Conservation (phyloP, 495 filamentous ascomycete species). For the Sporormia fimetaria region DNA sequence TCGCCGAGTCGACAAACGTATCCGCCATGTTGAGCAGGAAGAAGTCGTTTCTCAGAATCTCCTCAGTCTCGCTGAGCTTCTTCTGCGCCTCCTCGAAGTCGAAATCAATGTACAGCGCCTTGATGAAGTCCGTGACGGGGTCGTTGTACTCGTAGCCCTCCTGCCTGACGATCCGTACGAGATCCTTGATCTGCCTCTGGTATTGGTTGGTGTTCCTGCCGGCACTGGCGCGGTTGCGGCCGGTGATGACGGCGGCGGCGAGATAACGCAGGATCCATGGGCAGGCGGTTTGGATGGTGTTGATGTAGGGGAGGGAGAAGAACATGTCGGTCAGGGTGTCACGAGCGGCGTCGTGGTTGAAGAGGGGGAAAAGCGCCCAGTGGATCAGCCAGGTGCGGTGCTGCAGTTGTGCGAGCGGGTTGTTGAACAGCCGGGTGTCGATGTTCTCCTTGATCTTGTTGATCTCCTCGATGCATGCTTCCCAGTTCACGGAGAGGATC, state of each 20-base stretch:
- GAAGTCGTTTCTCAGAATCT: constrained; percentile 86
- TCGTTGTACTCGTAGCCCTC: constrained; percentile 96
- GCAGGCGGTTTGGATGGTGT: constrained; percentile 96
- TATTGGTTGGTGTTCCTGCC: constrained; percentile 73
- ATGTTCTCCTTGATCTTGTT: constrained; percentile 87
- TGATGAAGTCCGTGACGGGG: constrained; percentile 89
- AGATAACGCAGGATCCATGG: constrained; percentile 96
- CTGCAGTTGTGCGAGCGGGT: constrained; percentile 83
- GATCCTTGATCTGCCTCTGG: constrained; percentile 96
- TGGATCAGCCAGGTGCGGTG: constrained; percentile 95
- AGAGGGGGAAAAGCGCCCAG: constrained; percentile 98
- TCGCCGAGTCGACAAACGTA: constrained; percentile 82
- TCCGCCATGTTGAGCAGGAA: constrained; percentile 81
- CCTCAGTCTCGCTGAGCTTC: constrained; percentile 80
- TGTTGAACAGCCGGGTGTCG: constrained; percentile 82
- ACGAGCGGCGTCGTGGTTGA: constrained; percentile 88
- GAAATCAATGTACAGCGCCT: constrained; percentile 93
- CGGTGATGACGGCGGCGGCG: constrained; percentile 89
- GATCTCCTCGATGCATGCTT: constrained; percentile 89
- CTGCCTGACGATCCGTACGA: constrained; percentile 87
- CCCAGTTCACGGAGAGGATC: constrained; percentile 89
- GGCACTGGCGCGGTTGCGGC: constrained; percentile 61
- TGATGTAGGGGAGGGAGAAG: constrained; percentile 93
- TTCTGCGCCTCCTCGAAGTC: constrained; percentile 97
- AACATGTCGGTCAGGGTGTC: constrained; percentile 88